Evolutionary conservation across 1,139 yeast species (phyloP), one percentile per base, ranked within the genome.

Genomic region (Neolecta irregularis): DNA sequence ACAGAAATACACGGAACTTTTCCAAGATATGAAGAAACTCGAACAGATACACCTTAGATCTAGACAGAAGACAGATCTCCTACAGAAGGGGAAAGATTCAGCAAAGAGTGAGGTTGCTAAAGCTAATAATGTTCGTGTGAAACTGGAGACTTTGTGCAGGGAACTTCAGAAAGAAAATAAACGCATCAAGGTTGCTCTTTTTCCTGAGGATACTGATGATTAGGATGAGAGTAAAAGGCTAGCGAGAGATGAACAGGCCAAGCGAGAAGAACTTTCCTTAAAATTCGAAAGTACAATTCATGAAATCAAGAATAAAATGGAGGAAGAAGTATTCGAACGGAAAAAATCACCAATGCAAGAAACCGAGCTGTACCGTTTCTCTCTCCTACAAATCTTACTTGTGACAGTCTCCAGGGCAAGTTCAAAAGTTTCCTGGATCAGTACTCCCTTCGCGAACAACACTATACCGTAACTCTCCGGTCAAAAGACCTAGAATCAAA

Each of bases 371-470:
- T 32, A n/a, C n/a, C n/a, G n/a, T n/a, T n/a, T n/a, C n/a, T n/a
- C n/a, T n/a, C n/a, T n/a, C n/a, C n/a, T n/a, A n/a, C n/a, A n/a
- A n/a, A n/a, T 3, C 22, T 43, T 20, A 43, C n/a, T n/a, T n/a
- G n/a, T n/a, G n/a, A n/a, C n/a, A n/a, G n/a, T n/a, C n/a, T n/a
- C n/a, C n/a, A 45, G 38, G 44, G 39, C 23, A 41, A 42, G 7
- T 36, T 45, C 38, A 43, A 44, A 28, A 36, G 41, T 5, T 44
- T 45, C 26, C 33, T 44, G 7, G 45, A 45, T 17, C 48, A 44
- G 21, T 45, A 45, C 30, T 42, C 42, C 17, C 34, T 42, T 16
- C 46, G 48, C n/a, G 48, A 45, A 21, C 26, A 30, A 9, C 44
- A 43, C 9, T 37, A 43, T 9, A 33, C 33, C 15, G 24, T 30